Evolutionary conservation across 306 rosid genomes (phyloP), one percentile per base, ranked within the genome.

Genomic region (Adenanthera pavonina): DNA sequence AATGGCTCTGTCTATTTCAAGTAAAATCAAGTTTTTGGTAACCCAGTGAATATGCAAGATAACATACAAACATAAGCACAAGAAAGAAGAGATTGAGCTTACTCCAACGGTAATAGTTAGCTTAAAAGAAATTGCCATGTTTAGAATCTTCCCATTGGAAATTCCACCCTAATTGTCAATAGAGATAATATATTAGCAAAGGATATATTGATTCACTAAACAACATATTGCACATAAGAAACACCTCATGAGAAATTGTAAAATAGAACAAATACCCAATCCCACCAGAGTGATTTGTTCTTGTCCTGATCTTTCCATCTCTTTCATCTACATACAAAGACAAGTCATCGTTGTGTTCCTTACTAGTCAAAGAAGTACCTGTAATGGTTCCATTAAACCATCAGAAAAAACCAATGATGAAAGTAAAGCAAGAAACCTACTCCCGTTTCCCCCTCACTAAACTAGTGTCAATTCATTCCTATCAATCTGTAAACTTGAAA

Each of bases 281-380:
- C 83, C 97, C 98, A 76, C 98, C 98, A 73, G 97, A 94, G 65
- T 97, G 97, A 81, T 94, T 94, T 74, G 98, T 89, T 82, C 90
- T 89, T 33, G 98, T 94, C 83, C 94, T 88, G 75, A 88, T 81
- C 79, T 65, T 80, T 84, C 93, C 92, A 76, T 83, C 85, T 25
- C 30, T 25, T 59, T 90, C 85, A 84, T 91, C 94, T 65, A 90
- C 64, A 78, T 78, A 94, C 86, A 91, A 94, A 48, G 88, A 94
- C 30, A 25, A 25, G 30, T 25, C 30, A 82, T 94, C 98, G 80
- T 94, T 94, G 82, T 92, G 98, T 84, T 94, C 97, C 53, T 94
- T 94, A 74, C 97, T 97, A 47, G 93, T 89, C 86, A 94, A 89
- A 86, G 88, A 84, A 34, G 98, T 94, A 51, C 98, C 98, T 94